phyloP scores from a whole-genome alignment of 202 grass and related monocot species.

The Musa balbisiana region DNA sequence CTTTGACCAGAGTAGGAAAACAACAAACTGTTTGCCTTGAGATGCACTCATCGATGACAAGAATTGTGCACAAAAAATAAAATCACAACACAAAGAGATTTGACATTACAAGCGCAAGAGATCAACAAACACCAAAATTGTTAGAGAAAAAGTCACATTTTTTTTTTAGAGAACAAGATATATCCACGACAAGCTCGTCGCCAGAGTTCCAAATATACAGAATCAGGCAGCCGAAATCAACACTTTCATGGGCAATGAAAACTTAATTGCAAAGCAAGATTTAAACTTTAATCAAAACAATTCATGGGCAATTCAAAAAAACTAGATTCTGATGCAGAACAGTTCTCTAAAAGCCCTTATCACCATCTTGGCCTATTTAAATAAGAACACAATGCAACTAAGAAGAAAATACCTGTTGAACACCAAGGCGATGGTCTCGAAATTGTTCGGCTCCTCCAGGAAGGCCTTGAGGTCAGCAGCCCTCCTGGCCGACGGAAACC shows the following conservation, averaged over 20 bases:
- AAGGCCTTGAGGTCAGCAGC: conserved; percentile 87
- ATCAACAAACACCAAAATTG: too few relatives aligned
- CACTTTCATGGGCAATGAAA: too few relatives aligned
- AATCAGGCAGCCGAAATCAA: too few relatives aligned
- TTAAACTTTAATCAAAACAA: too few relatives aligned
- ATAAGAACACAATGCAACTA: conserved; percentile 2
- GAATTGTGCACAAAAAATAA: conserved; percentile 21
- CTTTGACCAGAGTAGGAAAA: not conserved
- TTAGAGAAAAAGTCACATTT: too few relatives aligned
- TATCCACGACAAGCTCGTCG: too few relatives aligned
- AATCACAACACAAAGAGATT: too few relatives aligned
- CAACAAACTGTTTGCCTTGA: not conserved
- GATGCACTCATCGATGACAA: not conserved
- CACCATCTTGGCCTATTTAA: not conserved
- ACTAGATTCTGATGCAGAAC: conserved; percentile 18
- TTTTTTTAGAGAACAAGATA: too few relatives aligned
- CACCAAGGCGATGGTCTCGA: conserved; percentile 52
- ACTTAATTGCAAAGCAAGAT: too few relatives aligned
- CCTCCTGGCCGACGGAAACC: conserved; percentile 44
- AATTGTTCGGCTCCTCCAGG: conserved; percentile 63
- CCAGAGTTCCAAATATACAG: too few relatives aligned
- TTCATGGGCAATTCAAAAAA: not conserved
- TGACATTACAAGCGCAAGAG: too few relatives aligned
- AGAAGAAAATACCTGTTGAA: conserved; percentile 63
- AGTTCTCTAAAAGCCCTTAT: not conserved